Base-by-base conservation (phyloP, 805 yeast species). In the Yarrowia sp. region DNA sequence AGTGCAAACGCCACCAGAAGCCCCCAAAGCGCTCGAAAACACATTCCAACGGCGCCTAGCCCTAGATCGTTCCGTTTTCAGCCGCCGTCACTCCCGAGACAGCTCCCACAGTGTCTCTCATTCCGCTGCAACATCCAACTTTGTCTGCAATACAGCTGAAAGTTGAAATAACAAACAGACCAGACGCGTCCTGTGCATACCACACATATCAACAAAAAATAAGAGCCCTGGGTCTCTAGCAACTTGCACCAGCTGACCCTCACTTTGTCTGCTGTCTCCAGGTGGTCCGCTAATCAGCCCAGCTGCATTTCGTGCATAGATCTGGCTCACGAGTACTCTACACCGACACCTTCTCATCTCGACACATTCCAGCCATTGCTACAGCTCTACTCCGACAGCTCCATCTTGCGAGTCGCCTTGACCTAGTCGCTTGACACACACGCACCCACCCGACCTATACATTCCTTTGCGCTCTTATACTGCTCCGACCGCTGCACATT, bases 161-260 rank as follows among this genome's bases (percentile, higher is more conserved):
- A 47, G 38, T 46, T 31, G 55, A 47, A 44, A 47, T 47, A 47
- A 47, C 55, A 47, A 47, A 47, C 55, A 47, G 36, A 31, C 55
- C 38, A 32, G 55, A 47, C 55, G 55, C 55, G 24, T 13, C 39
- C 25, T 12, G 31, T 31, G 61, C 38, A 25, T 56, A 31, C 53
- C 36, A 16, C 47, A n/a, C 59, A 27, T 8, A 22, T 25, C 36
- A 24, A 31, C 35, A 42, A 42, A 42, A 42, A 42, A 42, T 24
- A 42, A 16, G 21, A 3, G 21, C 9, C 19, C 25, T 38, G 22
- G 42, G 25, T 6, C n/a, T n/a, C n/a, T n/a, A n/a, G n/a, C n/a
- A n/a, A n/a, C n/a, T n/a, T n/a, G n/a, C n/a, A n/a, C 32, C 49
- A 25, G 32, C 32, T 25, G 32, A 42, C 49, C 33, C 32, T 18